A percentile compares a stretch with the other conserved stretches of the same genome.
Evolutionary conservation across 306 rosid species (phyloP).

Genomic region (Begonia loranthoides): DNA sequence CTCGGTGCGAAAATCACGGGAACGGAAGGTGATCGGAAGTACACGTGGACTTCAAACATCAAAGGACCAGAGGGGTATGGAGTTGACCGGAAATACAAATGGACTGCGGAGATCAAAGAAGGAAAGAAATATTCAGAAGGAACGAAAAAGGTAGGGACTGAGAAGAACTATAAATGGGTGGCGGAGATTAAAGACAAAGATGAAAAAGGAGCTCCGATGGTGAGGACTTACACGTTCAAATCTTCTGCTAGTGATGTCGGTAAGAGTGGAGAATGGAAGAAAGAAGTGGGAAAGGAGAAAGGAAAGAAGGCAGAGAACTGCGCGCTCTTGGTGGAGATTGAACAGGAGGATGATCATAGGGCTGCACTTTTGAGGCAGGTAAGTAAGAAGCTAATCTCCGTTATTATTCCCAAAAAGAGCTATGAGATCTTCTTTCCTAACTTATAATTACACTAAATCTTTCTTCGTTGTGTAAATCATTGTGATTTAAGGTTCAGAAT

Average conservation of each 20-base stretch:
- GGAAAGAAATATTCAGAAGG: constrained; percentile 30
- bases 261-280: constrained; percentile 15
- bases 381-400: background rate
- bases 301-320: constrained; percentile 28
- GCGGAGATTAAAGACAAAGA: constrained; percentile 78
- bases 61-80: constrained; percentile 39
- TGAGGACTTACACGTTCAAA: constrained; percentile 44
- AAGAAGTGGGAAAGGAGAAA: constrained; percentile 21
- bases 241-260: constrained; percentile 29
- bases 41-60: constrained; percentile 77
- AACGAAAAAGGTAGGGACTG: constrained; percentile 5
- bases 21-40: constrained; percentile 43
- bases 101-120: constrained; percentile 52
- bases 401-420: too few species aligned
- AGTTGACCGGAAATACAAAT: constrained; percentile 60
- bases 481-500: too few species aligned
- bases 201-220: constrained; percentile 23
- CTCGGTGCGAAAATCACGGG: constrained; percentile 5
- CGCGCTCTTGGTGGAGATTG: constrained; percentile 70
- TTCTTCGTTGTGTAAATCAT: too few species aligned
- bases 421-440: too few species aligned
- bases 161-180: constrained; percentile 56
- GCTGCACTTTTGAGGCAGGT: constrained; percentile 76
- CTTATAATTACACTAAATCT: too few species aligned
- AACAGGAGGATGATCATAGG: constrained; percentile 45